A percentile compares a stretch with the other conserved stretches of the same genome.
phyloP scores from a whole-genome alignment of 352 stramenopile species.

The Phytopythium montanum region DNA sequence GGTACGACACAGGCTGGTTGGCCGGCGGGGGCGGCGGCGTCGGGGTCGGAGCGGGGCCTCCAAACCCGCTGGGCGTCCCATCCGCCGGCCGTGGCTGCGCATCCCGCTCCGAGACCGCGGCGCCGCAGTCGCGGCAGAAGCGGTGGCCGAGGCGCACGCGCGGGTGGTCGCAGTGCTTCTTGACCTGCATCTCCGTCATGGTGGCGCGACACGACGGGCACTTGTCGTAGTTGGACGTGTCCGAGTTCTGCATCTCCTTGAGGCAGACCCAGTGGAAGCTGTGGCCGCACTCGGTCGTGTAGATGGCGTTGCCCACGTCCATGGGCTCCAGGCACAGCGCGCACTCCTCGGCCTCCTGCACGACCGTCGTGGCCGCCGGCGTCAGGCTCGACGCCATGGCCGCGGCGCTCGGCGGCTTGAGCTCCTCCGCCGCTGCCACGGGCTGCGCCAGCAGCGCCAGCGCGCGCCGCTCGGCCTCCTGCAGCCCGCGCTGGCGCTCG shows the following conservation, averaged over 20 bases:
- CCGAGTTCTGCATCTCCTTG: slow-evolving; percentile 78
- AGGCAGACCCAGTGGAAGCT: slow-evolving; percentile 86
- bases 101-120: slow-evolving; percentile 49
- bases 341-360: slow-evolving; percentile 73
- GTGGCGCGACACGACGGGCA: slow-evolving; percentile 73
- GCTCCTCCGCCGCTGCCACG: slow-evolving; percentile 8
- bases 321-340: slow-evolving; percentile 84
- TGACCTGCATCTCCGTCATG: slow-evolving; percentile 81
- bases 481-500: slow-evolving; percentile 46
- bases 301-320: slow-evolving; percentile 77
- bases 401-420: slow-evolving; percentile 9
- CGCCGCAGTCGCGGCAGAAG: slow-evolving; percentile 78
- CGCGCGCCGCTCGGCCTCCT: slow-evolving; percentile 57
- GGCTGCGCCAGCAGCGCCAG: slow-evolving; percentile 37
- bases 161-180: slow-evolving; percentile 81
- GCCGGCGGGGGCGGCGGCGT: slow-evolving; percentile 8
- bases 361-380: slow-evolving; percentile 34
- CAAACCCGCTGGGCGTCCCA: not conserved
- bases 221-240: slow-evolving; percentile 81
- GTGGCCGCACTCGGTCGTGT: slow-evolving; percentile 79
- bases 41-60: not conserved
- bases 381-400: slow-evolving; percentile 12
- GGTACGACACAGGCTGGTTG: slow-evolving; percentile 66
- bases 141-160: slow-evolving; percentile 74
- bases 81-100: slow-evolving; percentile 63